Evolutionary conservation across 1,139 yeast genomes (phyloP).

Genomic region (Tardiomyces digboiensis): DNA sequence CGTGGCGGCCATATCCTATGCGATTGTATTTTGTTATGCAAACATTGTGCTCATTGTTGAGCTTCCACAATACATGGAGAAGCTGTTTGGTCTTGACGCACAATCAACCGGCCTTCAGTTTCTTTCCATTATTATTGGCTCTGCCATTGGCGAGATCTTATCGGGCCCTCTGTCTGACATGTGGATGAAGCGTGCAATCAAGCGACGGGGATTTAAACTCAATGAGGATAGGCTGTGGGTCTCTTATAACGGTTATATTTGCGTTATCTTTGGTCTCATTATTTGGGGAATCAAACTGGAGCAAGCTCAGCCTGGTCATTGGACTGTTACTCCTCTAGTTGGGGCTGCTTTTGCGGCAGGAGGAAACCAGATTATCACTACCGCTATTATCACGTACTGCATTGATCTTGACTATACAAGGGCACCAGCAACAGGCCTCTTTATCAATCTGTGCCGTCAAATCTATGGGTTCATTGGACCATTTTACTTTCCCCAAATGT

Average conservation of each 20-base stretch:
- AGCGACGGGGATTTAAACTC: constrained; percentile 12
- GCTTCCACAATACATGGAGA: constrained; percentile 21
- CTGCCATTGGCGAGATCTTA: constrained; percentile 20
- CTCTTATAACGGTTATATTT: constrained; percentile 19
- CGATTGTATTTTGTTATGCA: constrained; percentile 21
- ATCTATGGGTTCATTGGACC: constrained; percentile 22
- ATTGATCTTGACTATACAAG: constrained; percentile 11
- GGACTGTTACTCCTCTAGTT: constrained; percentile 23
- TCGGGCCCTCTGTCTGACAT: constrained; percentile 24
- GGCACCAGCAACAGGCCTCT: constrained; percentile 17
- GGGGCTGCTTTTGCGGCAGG: constrained; percentile 24
- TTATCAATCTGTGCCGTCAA: constrained; percentile 14
- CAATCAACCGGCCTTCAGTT: constrained; percentile 22
- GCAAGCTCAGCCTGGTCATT: constrained; percentile 17
- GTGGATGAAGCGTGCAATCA: constrained; percentile 19
- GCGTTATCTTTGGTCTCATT: constrained; percentile 20
- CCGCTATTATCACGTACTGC: constrained; percentile 19
- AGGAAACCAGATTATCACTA: constrained; percentile 23
- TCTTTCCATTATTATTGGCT: constrained; percentile 21
- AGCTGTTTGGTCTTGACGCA: constrained; percentile 17
- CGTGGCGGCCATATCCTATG: constrained; percentile 5
- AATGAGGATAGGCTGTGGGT: constrained; percentile 21
- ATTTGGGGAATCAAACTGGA: constrained; percentile 21
- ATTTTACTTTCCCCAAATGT: constrained; percentile 24
- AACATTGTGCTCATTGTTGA: constrained; percentile 23